phyloP scores from a whole-genome alignment of 306 rosid species.

The Cucurbita ficifolia region DNA sequence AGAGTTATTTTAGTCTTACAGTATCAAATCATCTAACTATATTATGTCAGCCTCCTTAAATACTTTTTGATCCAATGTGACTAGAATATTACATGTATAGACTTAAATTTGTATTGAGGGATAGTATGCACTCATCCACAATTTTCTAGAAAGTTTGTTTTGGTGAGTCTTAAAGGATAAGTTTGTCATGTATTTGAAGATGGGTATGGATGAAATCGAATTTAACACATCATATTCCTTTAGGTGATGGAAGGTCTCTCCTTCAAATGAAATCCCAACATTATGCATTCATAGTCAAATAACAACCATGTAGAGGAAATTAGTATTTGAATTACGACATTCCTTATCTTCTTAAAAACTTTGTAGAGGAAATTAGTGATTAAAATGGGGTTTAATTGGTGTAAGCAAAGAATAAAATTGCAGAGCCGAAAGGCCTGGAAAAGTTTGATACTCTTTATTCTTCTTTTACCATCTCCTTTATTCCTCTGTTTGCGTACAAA shows the following conservation, averaged over 20 bases:
- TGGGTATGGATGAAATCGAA: not conserved
- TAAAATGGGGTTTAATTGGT: not conserved
- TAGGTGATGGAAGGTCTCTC: not conserved
- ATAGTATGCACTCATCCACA: too few species aligned
- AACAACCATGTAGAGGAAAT: not conserved
- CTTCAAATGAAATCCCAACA: not conserved
- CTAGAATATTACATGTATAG: too few species aligned
- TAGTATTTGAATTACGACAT: too few species aligned
- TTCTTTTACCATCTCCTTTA: not conserved
- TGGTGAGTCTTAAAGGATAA: not conserved
- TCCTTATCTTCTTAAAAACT: too few species aligned
- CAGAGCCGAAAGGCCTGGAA: not conserved
- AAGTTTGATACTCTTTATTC: not conserved
- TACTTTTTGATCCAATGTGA: too few species aligned
- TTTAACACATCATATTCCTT: not conserved
- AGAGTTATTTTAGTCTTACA: too few species aligned
- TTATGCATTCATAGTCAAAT: not conserved
- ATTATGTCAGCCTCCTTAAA: too few species aligned
- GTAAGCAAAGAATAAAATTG: not conserved
- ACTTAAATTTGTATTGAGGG: too few species aligned
- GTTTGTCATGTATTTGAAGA: not conserved
- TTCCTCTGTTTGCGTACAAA: constrained; percentile 8
- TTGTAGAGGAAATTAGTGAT: not conserved
- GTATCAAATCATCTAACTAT: too few species aligned
- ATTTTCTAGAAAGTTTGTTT: too few species aligned